Evolutionary conservation across 2,329 filamentous ascomycete genomes (phyloP), one percentile per base, ranked within the genome.

Genomic region (Pezicula neosporulosa): DNA sequence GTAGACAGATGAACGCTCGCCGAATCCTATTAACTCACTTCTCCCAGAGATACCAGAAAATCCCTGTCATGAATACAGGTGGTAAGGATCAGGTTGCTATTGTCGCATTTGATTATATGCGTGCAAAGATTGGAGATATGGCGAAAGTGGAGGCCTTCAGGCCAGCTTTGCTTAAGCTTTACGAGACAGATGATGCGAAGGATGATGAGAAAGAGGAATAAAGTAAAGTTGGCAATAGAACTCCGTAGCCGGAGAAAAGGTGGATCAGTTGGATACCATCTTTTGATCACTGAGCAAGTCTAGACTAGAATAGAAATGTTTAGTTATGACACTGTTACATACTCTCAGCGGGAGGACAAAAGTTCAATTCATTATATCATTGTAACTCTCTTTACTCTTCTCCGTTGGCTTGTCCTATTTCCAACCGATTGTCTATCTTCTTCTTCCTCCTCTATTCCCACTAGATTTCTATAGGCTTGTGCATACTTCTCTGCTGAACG

Each of bases 11-110:
- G 94, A 70, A 80, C 27, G 94, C 92, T 0, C 82, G 85, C 57
- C 78, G 89, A 15, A 85, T 94, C 15, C 72, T 99, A 50, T 77
- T 99, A 45, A 99, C 94, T 7, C 94, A 99, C 68, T 99, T 99
- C 71, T 92, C 86, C 50, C 94, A 99, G 73, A 80, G 94, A 7
- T 99, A 99, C 69, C 87, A 56, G 68, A 70, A 53, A 65, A 69
- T 64, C 47, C 62, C 61, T 5, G 61, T 65, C 36, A 68, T 69
- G 61, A 68, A 76, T 15, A 68, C 66, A 38, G 55, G 69, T 30
- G 70, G 67, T 6, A 71, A 69, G 18, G 76, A 82, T 54, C 79
- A 85, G 73, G 82, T 84, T 37, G 81, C 90, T 15, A 76, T 89
- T 52, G 78, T 91, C 50, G 89, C 86, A 2, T 90, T 90, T 67